Evolutionary conservation across 306 rosid genomes (phyloP), one percentile per base, ranked within the genome.

Genomic region (Dalbergia cultrata): DNA sequence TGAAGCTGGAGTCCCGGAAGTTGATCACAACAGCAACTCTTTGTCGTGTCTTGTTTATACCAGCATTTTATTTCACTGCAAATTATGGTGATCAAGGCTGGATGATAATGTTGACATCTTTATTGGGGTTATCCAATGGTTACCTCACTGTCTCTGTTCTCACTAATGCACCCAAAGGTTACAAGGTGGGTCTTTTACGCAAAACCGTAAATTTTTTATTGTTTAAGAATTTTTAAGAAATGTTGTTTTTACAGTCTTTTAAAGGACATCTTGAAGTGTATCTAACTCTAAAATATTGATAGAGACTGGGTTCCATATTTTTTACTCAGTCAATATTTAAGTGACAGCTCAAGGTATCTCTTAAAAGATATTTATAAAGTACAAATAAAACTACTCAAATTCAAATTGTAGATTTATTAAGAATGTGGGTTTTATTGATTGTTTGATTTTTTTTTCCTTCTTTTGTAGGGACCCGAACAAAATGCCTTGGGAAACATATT

Each of bases 401-500:
- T 26, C 14, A 44, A 17, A 37, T 17, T 17, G 50, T 19, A 12
- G 5, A 52, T 11, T 7, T 16, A 22, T 73, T 26, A 9, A 58
- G 54, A 4, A 11, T 76, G 54, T 16, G 52, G 19, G 19, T 5
- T 53, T 53, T 13, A 16, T 14, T 52, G 14, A 5, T 53, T 53
- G 16, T 4, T 13, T 53, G 3, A 50, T 50, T 14, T 7, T 41
- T 21, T 21, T 18, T 52, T 70, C 13, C 37, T 37, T 22, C 7
- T 77, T 71, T 37, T 83, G 72, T 37, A 95, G 99, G 99, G 98
- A 57, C 99, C 98, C 5, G 99, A 95, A 81, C 99, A 93, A 83
- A 95, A 95, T 85, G 98, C 99, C 3, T 84, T 95, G 85, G 99
- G 99, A 76, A 95, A 95, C 80, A 13, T 93, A 37, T 81, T 93